Base-by-base conservation (phyloP, 805 yeast species). In the Saturnispora zaruensis region DNA sequence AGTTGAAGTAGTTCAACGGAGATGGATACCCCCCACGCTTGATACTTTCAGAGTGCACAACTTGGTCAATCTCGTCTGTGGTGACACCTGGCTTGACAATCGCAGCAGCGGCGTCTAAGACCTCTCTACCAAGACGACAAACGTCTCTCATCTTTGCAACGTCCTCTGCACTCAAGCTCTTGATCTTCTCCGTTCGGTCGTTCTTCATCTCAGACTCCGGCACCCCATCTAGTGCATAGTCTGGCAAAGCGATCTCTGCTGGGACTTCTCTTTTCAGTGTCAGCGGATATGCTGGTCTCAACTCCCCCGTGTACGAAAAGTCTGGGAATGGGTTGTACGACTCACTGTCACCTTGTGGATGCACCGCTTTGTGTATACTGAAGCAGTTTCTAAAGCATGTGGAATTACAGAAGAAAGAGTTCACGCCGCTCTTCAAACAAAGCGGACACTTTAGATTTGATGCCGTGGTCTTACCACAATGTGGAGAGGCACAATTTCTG, bases 11-110 rank as follows among this genome's bases (percentile, higher is more conserved):
- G 71, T 93, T 93, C 55, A 91, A 73, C 3, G 99, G 96, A 11
- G 96, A 87, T 18, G 99, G 99, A 65, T 93, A 93, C 3, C 90
- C 88, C 56, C 83, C 81, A 66, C 96, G 78, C 66, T 87, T 87
- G 59, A 90, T 73, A 51, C 96, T 85, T 60, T 89, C 98, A 46
- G 79, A 76, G 64, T 93, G 98, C 42, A 88, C 89, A 54, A 90
- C 75, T 44, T 72, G 79, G 66, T 93, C 99, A 50, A 93, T 72
- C 64, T 85, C 91, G 64, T 93, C 98, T 25, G 99, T 90, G 46
- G 97, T 91, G 52, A 88, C 70, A 42, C 99, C 99, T 0, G 96
- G 95, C 55, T 72, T 77, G 38, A 88, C 73, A 25, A 85, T 83
- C 3, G 87, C 83, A 6, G 91, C 99, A 7, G 93, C 95, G 9